Conservation (phyloP, 2,329 filamentous ascomycete species). For the Beauveria brongniartii region DNA sequence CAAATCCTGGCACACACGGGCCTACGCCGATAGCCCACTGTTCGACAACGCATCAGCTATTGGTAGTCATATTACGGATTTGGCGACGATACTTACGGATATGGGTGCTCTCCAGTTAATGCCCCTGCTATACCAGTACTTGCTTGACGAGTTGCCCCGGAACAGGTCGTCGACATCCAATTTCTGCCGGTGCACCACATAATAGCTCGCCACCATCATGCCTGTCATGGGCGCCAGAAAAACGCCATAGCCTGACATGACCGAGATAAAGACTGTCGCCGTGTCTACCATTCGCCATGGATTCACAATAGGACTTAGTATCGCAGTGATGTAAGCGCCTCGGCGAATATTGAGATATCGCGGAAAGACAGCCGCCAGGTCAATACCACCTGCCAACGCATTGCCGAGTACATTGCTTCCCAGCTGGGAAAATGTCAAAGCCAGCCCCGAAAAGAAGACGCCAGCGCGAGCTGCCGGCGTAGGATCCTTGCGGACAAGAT, state of each 20-base stretch:
- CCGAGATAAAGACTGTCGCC: conserved; percentile 28
- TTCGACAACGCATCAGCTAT: neutral
- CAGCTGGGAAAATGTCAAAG: conserved; percentile 28
- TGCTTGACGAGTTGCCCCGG: conserved; percentile 20
- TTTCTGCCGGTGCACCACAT: conserved; percentile 25
- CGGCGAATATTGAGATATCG: conserved; percentile 30
- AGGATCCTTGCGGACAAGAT: conserved; percentile 22
- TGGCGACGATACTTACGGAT: conserved; percentile 23
- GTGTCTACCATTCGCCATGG: conserved; percentile 31
- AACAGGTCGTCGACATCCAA: conserved; percentile 29
- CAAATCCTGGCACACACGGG: conserved; percentile 34
- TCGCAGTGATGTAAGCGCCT: conserved; percentile 28
- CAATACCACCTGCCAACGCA: conserved; percentile 30
- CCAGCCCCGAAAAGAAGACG: conserved; percentile 30
- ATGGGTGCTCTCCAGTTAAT: conserved; percentile 32
- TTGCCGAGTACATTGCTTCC: conserved; percentile 31
- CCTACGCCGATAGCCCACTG: conserved; percentile 32
- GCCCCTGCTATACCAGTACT: conserved; percentile 34
- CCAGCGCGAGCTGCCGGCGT: conserved; percentile 27
- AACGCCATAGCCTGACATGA: conserved; percentile 28
- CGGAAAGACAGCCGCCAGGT: conserved; percentile 30
- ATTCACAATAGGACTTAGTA: conserved; percentile 29
- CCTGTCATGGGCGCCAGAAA: conserved; percentile 33
- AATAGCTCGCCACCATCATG: conserved; percentile 29
- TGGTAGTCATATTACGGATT: neutral